Percentiles rank a stretch among this genome's conserved stretches.
These are phyloP conservation scores for Solidago caesia DNA, from an alignment of 129 eudicot genomes.

Conservation along the genomic window DNA sequence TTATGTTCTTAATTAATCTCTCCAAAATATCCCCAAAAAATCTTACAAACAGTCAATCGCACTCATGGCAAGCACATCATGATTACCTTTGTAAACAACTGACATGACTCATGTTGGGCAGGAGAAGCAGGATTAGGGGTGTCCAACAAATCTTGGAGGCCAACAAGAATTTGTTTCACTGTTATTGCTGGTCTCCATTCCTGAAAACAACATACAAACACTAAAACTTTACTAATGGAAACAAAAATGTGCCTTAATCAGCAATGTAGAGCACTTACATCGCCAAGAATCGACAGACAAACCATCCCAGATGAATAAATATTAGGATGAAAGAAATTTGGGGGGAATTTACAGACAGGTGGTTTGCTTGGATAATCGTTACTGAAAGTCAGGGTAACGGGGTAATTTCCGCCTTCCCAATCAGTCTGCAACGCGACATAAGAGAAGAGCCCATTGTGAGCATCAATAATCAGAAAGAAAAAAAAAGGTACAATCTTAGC, in stretches of 20 bases:
- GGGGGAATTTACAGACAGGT: constrained; percentile 59
- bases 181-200: constrained; percentile 89
- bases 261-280: constrained; percentile 40
- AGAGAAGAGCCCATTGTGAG: background rate
- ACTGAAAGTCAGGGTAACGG: constrained; percentile 45
- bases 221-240: background rate
- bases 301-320: constrained; percentile 72
- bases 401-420: constrained; percentile 68
- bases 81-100: constrained; percentile 54
- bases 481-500: background rate
- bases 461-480: background rate
- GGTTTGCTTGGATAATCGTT: constrained; percentile 74
- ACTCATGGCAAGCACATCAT: background rate
- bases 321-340: constrained; percentile 65
- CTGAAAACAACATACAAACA: constrained; percentile 20
- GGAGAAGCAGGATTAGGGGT: constrained; percentile 71
- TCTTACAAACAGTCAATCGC: background rate
- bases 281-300: constrained; percentile 62
- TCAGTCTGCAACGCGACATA: constrained; percentile 40
- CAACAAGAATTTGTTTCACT: constrained; percentile 72
- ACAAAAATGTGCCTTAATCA: background rate
- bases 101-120: constrained; percentile 61
- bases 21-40: background rate
- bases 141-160: constrained; percentile 74
- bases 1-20: background rate